Evolutionary conservation across 2,329 filamentous ascomycete genomes (phyloP).

Genomic region (Pseudomassariella vexata): DNA sequence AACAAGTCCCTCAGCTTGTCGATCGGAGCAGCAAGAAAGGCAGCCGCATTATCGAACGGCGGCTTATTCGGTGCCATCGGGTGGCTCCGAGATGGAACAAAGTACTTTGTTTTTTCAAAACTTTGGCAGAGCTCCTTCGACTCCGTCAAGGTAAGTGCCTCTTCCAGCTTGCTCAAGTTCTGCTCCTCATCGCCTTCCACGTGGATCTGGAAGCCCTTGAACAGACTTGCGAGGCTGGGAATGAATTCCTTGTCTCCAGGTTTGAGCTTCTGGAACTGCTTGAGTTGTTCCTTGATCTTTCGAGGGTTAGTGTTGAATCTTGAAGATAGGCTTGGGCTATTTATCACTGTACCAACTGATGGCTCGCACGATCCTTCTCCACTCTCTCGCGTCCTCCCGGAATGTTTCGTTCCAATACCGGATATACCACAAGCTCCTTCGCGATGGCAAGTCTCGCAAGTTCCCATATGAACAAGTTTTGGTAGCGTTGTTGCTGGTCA

Average conservation of each 20-base stretch:
- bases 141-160: constrained; percentile 20
- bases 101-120: constrained; percentile 39
- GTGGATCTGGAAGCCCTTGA: constrained; percentile 32
- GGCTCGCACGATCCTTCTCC: constrained; percentile 31
- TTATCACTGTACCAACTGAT: constrained; percentile 14
- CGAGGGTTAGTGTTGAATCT: background rate
- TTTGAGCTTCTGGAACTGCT: constrained; percentile 36
- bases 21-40: too few species aligned
- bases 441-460: constrained; percentile 44
- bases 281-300: constrained; percentile 39
- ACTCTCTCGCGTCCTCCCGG: constrained; percentile 30
- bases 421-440: constrained; percentile 44
- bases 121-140: constrained; percentile 28
- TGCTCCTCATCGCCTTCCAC: constrained; percentile 37
- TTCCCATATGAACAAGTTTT: constrained; percentile 48
- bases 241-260: constrained; percentile 31
- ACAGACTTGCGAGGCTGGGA: constrained; percentile 33
- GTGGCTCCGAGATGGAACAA: constrained; percentile 38
- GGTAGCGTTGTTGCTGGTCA: constrained; percentile 36
- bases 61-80: constrained; percentile 39
- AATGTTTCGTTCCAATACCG: constrained; percentile 35
- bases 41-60: too few species aligned
- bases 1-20: too few species aligned
- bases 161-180: constrained; percentile 36
- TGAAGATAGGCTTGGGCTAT: background rate